phyloP scores from a whole-genome alignment of 805 yeast species.

The Candida golubevii region DNA sequence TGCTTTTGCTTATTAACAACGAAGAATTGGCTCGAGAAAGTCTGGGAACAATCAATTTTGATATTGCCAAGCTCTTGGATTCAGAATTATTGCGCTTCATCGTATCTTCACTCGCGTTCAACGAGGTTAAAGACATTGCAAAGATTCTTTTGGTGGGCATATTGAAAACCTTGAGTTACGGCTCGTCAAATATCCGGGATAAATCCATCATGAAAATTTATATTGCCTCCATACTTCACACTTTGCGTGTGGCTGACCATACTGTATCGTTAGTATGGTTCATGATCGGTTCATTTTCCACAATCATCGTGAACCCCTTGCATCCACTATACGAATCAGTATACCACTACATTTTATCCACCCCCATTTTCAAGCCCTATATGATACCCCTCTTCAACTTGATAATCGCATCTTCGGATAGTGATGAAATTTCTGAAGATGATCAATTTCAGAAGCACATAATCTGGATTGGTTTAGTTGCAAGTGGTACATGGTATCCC shows the following conservation, averaged over 20 bases:
- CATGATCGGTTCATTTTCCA: constrained; percentile 51
- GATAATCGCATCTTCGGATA: constrained; percentile 26
- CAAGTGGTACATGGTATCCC: constrained; percentile 40
- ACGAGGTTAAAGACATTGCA: constrained; percentile 31
- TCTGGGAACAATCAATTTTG: constrained; percentile 31
- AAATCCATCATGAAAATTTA: constrained; percentile 50
- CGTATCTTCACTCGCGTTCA: constrained; percentile 43
- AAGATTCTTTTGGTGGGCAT: constrained; percentile 43
- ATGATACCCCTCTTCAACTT: constrained; percentile 46
- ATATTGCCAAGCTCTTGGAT: constrained; percentile 55
- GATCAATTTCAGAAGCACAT: constrained; percentile 55
- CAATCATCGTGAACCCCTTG: constrained; percentile 62
- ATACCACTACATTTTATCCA: constrained; percentile 58
- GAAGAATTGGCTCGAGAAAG: constrained; percentile 50
- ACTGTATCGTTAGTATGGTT: constrained; percentile 37
- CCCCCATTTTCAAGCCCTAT: constrained; percentile 39
- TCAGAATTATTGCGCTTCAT: constrained; percentile 51
- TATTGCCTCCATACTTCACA: constrained; percentile 43
- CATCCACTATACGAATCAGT: constrained; percentile 71
- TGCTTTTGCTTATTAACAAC: constrained; percentile 58
- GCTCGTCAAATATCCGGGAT: constrained; percentile 46
- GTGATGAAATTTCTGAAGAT: constrained; percentile 28
- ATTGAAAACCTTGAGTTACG: constrained; percentile 35
- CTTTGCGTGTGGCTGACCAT: constrained; percentile 22
- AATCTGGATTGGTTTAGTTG: constrained; percentile 58